A percentile compares a stretch with the other conserved stretches of the same genome.
phyloP scores from a whole-genome alignment of 2,329 filamentous ascomycete genomes.

The Trichoderma semiorbis region DNA sequence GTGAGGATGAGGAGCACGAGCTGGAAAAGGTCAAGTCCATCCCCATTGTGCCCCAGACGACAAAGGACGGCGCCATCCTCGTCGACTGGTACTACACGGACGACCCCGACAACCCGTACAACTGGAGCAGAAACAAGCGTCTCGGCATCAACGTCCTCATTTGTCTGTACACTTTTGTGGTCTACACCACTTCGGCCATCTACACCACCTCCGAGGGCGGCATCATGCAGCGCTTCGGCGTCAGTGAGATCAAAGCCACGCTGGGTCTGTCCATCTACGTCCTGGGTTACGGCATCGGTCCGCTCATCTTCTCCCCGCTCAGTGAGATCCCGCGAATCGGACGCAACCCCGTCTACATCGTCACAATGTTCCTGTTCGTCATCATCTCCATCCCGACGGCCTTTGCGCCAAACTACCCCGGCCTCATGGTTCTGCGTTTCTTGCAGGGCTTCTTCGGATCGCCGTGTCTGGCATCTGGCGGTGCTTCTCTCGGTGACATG shows the following conservation, averaged over 20 bases:
- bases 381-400: constrained; percentile 63
- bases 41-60: constrained; percentile 47
- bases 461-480: constrained; percentile 60
- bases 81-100: constrained; percentile 56
- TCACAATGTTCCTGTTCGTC: constrained; percentile 66
- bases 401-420: constrained; percentile 59
- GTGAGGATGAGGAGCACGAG: constrained; percentile 33
- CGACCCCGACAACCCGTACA: constrained; percentile 54
- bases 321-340: constrained; percentile 65
- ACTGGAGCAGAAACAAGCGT: constrained; percentile 48
- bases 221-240: constrained; percentile 51
- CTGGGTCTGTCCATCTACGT: constrained; percentile 62
- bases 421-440: constrained; percentile 62
- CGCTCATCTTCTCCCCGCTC: constrained; percentile 63
- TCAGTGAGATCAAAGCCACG: constrained; percentile 49
- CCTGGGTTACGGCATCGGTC: constrained; percentile 60
- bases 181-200: constrained; percentile 50
- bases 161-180: constrained; percentile 58
- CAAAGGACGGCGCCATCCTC: constrained; percentile 48
- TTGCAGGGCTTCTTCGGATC: constrained; percentile 64
- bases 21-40: constrained; percentile 45
- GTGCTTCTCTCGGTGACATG: constrained; percentile 50
- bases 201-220: constrained; percentile 45
- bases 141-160: constrained; percentile 42
- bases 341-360: constrained; percentile 64